Evolutionary conservation across 768 basidiomycete species (phyloP).

Genomic region (Vishniacozyma victoriae): DNA sequence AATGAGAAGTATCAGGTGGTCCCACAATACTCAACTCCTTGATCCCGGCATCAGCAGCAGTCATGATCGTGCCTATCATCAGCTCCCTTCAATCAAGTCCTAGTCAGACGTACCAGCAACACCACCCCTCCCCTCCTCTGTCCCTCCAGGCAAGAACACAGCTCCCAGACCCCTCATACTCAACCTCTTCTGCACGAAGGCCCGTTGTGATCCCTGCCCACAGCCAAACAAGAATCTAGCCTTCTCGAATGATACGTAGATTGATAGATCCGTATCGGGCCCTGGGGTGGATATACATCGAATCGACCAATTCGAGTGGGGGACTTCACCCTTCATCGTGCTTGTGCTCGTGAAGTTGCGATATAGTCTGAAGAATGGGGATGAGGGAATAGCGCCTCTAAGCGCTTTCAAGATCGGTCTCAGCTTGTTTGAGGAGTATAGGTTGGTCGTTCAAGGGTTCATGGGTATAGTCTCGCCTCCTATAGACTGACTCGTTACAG

Average conservation of each 20-base stretch:
- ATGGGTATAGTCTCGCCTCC: too few relatives aligned
- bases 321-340: too few relatives aligned
- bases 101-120: slow-evolving; percentile 58
- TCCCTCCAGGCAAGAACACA: slow-evolving; percentile 66
- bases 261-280: slow-evolving; percentile 69
- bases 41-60: slow-evolving; percentile 65
- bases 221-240: slow-evolving; percentile 84
- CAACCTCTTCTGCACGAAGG: slow-evolving; percentile 62
- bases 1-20: slow-evolving; percentile 66
- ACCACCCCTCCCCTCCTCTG: slow-evolving; percentile 60
- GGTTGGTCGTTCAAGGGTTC: too few relatives aligned
- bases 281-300: slow-evolving; percentile 42
- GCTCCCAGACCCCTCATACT: slow-evolving; percentile 64
- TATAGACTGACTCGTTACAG: too few relatives aligned
- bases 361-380: too few relatives aligned
- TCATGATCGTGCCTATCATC: slow-evolving; percentile 65
- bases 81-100: background rate
- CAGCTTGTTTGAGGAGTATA: too few relatives aligned
- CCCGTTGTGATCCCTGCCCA: slow-evolving; percentile 71
- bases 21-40: slow-evolving; percentile 60
- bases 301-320: slow-evolving; percentile 37
- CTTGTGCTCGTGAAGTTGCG: too few relatives aligned
- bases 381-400: too few relatives aligned
- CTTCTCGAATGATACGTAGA: slow-evolving; percentile 68
- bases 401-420: too few relatives aligned